Conservation (phyloP, 129 eudicot genomes). For the Erigeron canadensis region DNA sequence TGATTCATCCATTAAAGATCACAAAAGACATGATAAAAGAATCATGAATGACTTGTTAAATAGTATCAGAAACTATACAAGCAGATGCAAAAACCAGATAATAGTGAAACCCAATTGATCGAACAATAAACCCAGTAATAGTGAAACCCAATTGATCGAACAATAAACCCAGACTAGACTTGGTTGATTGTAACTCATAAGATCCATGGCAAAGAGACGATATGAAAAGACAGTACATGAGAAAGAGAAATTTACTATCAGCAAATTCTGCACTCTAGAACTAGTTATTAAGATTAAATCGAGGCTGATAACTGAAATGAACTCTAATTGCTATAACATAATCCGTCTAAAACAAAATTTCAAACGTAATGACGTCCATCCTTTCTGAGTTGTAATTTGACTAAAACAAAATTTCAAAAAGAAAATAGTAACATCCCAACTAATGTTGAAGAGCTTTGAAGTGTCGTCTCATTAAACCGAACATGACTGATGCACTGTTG, state of each 20-base stretch:
- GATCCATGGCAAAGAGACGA: background rate
- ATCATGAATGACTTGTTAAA: no score
- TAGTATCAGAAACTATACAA: no score
- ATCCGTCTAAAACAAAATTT: background rate
- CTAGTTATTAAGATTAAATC: background rate
- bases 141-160: background rate
- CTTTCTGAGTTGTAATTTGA: no score
- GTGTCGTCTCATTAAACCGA: no score
- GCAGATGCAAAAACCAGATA: no score
- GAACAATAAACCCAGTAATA: background rate
- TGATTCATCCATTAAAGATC: no score
- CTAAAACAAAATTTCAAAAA: no score
- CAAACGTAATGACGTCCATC: background rate
- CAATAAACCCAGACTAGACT: background rate
- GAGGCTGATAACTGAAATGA: background rate
- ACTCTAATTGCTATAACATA: background rate
- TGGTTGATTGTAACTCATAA: background rate
- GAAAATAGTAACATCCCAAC: no score
- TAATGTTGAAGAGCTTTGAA: no score
- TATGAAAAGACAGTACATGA: background rate
- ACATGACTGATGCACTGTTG: no score
- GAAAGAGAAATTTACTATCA: background rate
- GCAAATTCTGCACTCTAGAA: background rate
- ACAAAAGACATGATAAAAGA: no score
- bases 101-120: background rate